Conservation (phyloP, 441 rosid species). For the Pelargonium fulgidum region DNA sequence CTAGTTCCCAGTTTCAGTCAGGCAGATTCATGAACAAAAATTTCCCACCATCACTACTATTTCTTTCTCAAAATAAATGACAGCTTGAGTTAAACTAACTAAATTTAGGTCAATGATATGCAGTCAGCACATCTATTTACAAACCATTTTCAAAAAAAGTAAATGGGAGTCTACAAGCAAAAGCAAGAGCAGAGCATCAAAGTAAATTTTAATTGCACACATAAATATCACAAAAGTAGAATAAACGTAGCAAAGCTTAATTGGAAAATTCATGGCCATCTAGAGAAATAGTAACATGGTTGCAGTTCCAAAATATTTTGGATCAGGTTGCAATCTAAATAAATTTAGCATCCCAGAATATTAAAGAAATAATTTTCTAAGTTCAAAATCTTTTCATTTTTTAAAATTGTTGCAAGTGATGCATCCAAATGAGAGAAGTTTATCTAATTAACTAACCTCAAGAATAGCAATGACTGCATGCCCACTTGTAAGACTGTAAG, state of each 20-base stretch:
- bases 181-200: neutral
- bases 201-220: neutral
- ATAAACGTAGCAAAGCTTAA: neutral
- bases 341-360: neutral
- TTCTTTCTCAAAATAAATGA: neutral
- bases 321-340: neutral
- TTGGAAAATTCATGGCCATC: neutral
- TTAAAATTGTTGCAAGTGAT: neutral
- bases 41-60: neutral
- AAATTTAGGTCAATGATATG: neutral
- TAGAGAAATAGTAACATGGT: neutral
- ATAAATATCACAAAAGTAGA: neutral
- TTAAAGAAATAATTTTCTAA: neutral
- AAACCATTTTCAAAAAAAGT: neutral
- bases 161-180: neutral
- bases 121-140: neutral
- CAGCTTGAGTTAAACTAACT: neutral
- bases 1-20: neutral
- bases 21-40: neutral
- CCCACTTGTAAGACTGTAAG: slow-evolving; percentile 74
- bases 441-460: slow-evolving; percentile 42
- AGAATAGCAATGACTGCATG: slow-evolving; percentile 83
- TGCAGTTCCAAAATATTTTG: neutral
- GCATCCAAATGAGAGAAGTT: neutral
- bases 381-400: neutral